phyloP scores from a whole-genome alignment of 352 stramenopile genomes.

The Phytopythium boreale region DNA sequence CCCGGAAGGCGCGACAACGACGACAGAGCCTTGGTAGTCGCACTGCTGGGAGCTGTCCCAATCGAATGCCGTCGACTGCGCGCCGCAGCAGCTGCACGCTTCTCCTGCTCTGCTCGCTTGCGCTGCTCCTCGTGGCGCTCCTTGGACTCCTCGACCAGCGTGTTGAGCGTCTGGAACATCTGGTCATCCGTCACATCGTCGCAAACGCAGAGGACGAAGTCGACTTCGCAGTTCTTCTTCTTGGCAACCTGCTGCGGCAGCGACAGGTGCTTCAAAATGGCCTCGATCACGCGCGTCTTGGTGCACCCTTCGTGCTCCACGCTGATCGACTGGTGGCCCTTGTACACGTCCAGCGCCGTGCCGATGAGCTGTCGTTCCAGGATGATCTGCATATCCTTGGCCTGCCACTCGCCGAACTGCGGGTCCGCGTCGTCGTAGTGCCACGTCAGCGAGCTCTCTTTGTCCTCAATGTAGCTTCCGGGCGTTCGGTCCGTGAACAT shows the following conservation, averaged over 20 bases:
- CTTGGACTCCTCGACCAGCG: slow-evolving; percentile 69
- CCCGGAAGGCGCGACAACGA: no score
- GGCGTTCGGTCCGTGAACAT: slow-evolving; percentile 75
- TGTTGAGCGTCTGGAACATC: slow-evolving; percentile 88
- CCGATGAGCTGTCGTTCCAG: slow-evolving; percentile 84
- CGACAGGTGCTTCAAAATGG: slow-evolving; percentile 69
- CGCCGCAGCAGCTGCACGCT: slow-evolving; percentile 25
- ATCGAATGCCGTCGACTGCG: slow-evolving; percentile 30
- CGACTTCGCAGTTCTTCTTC: slow-evolving; percentile 69
- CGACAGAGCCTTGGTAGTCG: not conserved
- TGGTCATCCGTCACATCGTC: slow-evolving; percentile 88
- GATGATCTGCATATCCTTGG: slow-evolving; percentile 89
- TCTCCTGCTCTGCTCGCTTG: slow-evolving; percentile 11
- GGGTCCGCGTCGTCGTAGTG: slow-evolving; percentile 84
- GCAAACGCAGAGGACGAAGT: slow-evolving; percentile 88
- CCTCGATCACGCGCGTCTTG: slow-evolving; percentile 73
- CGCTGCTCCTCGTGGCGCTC: slow-evolving; percentile 58
- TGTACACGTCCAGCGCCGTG: slow-evolving; percentile 83
- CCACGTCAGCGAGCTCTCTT: slow-evolving; percentile 85
- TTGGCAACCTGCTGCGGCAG: slow-evolving; percentile 59
- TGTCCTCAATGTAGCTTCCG: slow-evolving; percentile 82
- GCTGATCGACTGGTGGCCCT: slow-evolving; percentile 80
- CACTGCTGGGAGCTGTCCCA: slow-evolving; percentile 5
- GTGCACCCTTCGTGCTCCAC: slow-evolving; percentile 80
- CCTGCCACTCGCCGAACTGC: slow-evolving; percentile 87